Base-by-base conservation (phyloP, 2,329 filamentous ascomycete species). In the Fonsecaea pugnacius region DNA sequence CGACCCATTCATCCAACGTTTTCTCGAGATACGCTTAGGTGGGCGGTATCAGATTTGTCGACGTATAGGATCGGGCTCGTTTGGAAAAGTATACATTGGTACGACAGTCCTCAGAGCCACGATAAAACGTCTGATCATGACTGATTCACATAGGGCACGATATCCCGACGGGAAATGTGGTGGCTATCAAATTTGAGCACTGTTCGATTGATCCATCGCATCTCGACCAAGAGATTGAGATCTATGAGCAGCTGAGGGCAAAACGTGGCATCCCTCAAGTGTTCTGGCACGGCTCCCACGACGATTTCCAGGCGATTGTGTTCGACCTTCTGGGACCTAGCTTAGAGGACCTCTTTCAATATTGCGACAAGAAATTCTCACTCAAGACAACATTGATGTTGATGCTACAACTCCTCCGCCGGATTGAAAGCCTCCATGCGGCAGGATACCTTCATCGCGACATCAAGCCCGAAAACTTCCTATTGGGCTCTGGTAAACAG, bases 391-490 rank as follows among this genome's bases (percentile, higher is more conserved):
- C 73, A 33, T 67, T 73, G 48, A 69, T 74, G 48, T 65, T 74
- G 46, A 69, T 72, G 18, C 70, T 74, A 61, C 72, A 75, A 59
- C 66, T 72, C 40, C 65, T 73, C 53, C 57, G 61, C 54, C 69
- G 71, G 32, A 61, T 75, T 50, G 67, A 73, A 60, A 67, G 62
- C 53, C 70, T 73, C 54, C 72, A 74, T 65, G 57, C 54, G 7
- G 63, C 53, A 27, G 52, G 65, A 62, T 67, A 69, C 59, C 64
- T 74, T 27, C 70, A 74, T 70, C 67, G 70, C 53, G 72, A 74
- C 59, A 66, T 74, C 63, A 74, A 74, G 65, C 73, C 73, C 4
- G 71, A 73, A 27, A 73, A 73, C 62, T 73, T 73, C 64, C 63
- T 74, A 43, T 60, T 74, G 43, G 72, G 71, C 3, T 66, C 59